phyloP scores from a whole-genome alignment of 2,329 filamentous ascomycete species.

The Colletotrichum tamarilloi region DNA sequence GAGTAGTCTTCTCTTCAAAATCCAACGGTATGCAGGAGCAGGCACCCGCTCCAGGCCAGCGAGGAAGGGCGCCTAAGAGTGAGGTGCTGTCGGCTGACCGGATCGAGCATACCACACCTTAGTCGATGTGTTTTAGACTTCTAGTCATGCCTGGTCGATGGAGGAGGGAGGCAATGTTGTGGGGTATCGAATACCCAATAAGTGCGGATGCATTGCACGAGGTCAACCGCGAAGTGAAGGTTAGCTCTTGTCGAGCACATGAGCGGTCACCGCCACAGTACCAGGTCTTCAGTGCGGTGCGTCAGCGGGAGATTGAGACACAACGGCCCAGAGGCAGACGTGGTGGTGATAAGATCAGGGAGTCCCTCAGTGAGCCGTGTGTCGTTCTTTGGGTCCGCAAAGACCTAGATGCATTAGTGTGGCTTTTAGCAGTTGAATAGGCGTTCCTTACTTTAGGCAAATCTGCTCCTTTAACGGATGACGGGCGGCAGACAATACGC shows the following conservation, averaged over 20 bases:
- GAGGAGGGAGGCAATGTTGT: constrained; percentile 6
- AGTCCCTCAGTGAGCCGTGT: background rate
- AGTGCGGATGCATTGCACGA: constrained; percentile 16
- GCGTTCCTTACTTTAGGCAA: constrained; percentile 21
- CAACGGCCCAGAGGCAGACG: background rate
- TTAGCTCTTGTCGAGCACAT: constrained; percentile 6
- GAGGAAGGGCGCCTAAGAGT: background rate
- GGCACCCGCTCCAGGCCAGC: background rate
- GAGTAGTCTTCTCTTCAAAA: background rate
- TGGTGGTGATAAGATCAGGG: background rate
- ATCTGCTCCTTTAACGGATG: constrained; percentile 13
- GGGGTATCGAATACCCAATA: background rate
- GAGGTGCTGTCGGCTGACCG: constrained; percentile 13
- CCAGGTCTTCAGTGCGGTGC: background rate
- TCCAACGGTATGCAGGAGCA: background rate
- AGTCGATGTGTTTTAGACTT: background rate
- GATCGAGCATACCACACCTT: constrained; percentile 1
- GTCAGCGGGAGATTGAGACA: background rate
- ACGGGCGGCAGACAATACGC: constrained; percentile 31
- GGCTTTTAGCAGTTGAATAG: constrained; percentile 6
- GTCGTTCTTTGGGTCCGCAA: background rate
- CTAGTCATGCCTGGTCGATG: background rate
- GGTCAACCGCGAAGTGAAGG: background rate
- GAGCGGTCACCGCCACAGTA: constrained; percentile 2
- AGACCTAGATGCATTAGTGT: constrained; percentile 17